Base-by-base conservation (phyloP, 2,329 filamentous ascomycete genomes). In the Clarireedia sp. region DNA sequence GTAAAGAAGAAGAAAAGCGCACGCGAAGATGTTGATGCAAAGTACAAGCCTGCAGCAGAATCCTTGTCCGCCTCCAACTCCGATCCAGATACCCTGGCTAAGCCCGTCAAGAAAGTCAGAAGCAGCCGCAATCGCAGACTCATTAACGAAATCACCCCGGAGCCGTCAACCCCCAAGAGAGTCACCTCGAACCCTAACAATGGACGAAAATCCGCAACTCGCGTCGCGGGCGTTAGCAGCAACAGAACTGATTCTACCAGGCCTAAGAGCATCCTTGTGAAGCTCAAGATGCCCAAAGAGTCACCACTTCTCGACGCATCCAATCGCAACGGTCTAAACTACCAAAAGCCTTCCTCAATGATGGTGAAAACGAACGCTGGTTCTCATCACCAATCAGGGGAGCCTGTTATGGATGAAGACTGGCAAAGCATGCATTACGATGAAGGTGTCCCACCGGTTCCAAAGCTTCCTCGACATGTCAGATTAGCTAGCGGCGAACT, bases 391-490 rank as follows among this genome's bases (percentile, higher is more conserved):
- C 19, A 23, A 46, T 29, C 21, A 12, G 24, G 16, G n/a, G 26
- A 44, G 23, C 14, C 10, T 16, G 12, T 14, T 10, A 24, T 16
- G 5, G 29, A 50, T 19, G 36, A 43, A 23, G 46, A 7, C 38
- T 14, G 26, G 16, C 36, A 29, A 44, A 33, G 14, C 12, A 14
- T 19, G 24, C 37, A 36, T 17, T 14, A 43, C n/a, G 56, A 56
- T 37, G 41, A 55, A 23, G 55, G 59, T 23, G 56, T 63, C 10
- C 62, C 63, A 24, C 62, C 63, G 14, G 55, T 64, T 44, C 66
- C 65, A 3, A 59, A 57, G 23, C 56, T 67, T 48, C 66, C 66
- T 7, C 62, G 60, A 24, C 48, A 51, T 21, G 53, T 67, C n/a
- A 47, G 48, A 63, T 21, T 57, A 46, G 19, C 62, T 56, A 47